These are phyloP conservation scores for Buxus sempervirens DNA, from an alignment of 164 flowering plant species.

Conservation along the genomic window DNA sequence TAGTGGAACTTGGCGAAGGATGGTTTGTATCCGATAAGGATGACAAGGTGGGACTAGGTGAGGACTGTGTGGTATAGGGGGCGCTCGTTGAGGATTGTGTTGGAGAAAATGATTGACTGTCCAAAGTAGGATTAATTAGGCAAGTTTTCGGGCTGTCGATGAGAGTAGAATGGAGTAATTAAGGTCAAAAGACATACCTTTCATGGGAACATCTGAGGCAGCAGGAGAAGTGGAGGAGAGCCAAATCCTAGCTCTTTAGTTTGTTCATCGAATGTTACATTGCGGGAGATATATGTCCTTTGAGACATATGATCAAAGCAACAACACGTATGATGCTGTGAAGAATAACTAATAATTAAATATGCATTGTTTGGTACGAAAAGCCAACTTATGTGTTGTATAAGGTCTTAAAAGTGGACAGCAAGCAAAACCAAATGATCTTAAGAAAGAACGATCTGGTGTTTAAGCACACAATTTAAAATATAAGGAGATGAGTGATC, in stretches of 20 bases:
- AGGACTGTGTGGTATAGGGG: background rate
- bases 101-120: too few relatives aligned
- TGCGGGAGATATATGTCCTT: slow-evolving; percentile 1
- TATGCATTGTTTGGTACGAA: slow-evolving; percentile 8
- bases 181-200: slow-evolving; percentile 4
- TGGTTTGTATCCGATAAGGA: background rate
- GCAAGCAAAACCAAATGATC: background rate
- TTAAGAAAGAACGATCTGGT: background rate
- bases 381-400: background rate
- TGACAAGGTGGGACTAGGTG: background rate
- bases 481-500: background rate
- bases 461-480: background rate
- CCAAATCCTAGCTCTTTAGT: background rate
- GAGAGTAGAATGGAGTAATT: background rate
- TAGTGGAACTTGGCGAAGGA: background rate
- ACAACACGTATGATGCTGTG: background rate
- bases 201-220: background rate
- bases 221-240: background rate
- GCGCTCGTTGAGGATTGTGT: too few relatives aligned
- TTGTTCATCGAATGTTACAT: slow-evolving; percentile 1
- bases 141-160: background rate
- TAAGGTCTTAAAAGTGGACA: too few relatives aligned
- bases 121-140: background rate
- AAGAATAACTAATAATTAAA: background rate
- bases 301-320: background rate